phyloP scores from a whole-genome alignment of 1,139 yeast species.

The Hanseniaspora gamundiae region DNA sequence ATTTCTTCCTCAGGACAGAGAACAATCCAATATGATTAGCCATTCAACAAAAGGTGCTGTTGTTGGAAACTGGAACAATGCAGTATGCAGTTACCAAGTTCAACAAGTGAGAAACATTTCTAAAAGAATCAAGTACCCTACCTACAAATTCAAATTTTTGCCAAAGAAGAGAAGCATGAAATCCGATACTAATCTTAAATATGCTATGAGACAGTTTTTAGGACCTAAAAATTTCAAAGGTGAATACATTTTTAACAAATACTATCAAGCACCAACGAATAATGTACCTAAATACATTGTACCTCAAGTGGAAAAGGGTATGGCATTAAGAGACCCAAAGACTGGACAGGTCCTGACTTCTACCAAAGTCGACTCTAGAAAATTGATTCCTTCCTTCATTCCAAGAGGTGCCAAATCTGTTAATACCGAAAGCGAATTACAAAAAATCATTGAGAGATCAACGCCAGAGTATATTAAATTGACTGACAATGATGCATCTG shows the following conservation, averaged over 20 bases:
- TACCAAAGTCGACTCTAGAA: slow-evolving; percentile 10
- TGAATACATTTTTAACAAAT: slow-evolving; percentile 66
- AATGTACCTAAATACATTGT: slow-evolving; percentile 67
- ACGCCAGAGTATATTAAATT: slow-evolving; percentile 16
- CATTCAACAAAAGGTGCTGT: background rate
- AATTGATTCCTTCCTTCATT: slow-evolving; percentile 13
- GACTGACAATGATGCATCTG: slow-evolving; percentile 25
- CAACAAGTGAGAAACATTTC: slow-evolving; percentile 28
- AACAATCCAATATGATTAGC: background rate
- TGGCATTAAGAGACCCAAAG: slow-evolving; percentile 29
- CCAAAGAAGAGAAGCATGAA: slow-evolving; percentile 31
- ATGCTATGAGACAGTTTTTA: slow-evolving; percentile 37
- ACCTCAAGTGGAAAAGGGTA: slow-evolving; percentile 40
- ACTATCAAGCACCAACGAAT: slow-evolving; percentile 58
- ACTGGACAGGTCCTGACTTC: slow-evolving; percentile 23
- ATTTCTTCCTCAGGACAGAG: too few relatives aligned
- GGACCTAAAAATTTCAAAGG: slow-evolving; percentile 84
- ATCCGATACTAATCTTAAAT: slow-evolving; percentile 4
- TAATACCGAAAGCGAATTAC: slow-evolving; percentile 13
- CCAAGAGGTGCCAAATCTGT: slow-evolving; percentile 4
- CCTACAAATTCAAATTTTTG: slow-evolving; percentile 31
- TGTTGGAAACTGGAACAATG: background rate
- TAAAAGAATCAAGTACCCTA: slow-evolving; percentile 38
- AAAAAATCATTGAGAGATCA: slow-evolving; percentile 15
- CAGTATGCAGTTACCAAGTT: background rate